Conservation (phyloP, 108 stramenopile genomes). For the Bacterosira constricta region DNA sequence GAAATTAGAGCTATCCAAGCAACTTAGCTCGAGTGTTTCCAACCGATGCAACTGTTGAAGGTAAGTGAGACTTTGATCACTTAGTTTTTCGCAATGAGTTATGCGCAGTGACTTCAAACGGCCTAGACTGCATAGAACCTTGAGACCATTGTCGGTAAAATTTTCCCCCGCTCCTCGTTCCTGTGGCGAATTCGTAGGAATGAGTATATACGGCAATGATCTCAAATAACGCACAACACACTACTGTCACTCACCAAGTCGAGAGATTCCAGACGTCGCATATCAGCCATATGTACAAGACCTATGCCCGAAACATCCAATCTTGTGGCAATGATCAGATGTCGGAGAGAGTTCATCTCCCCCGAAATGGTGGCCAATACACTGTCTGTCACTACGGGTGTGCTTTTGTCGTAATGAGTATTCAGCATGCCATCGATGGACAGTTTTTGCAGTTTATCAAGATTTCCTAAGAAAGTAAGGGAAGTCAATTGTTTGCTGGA, state of each 20-base stretch:
- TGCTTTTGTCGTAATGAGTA: slow-evolving; percentile 14
- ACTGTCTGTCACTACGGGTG: slow-evolving; percentile 34
- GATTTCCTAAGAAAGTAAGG: slow-evolving; percentile 25
- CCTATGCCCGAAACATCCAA: slow-evolving; percentile 37
- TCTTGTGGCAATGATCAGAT: slow-evolving; percentile 35
- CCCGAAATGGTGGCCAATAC: slow-evolving; percentile 25
- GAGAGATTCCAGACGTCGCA: slow-evolving; percentile 40
- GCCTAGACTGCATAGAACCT: slow-evolving; percentile 35
- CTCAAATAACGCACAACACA: no score
- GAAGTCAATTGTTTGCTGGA: slow-evolving; percentile 35
- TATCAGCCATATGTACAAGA: slow-evolving; percentile 25
- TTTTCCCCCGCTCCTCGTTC: slow-evolving; percentile 47
- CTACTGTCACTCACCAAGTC: no score
- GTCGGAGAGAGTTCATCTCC: slow-evolving; percentile 25
- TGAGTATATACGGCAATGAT: no score
- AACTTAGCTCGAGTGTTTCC: slow-evolving; percentile 65
- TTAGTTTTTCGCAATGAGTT: slow-evolving; percentile 36
- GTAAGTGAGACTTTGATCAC: slow-evolving; percentile 37
- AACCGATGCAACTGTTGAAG: slow-evolving; percentile 42
- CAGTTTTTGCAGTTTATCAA: slow-evolving; percentile 17
- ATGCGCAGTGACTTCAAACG: slow-evolving; percentile 33
- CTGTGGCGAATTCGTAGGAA: no score
- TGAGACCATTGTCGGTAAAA: slow-evolving; percentile 40
- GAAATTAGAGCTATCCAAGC: slow-evolving; percentile 72
- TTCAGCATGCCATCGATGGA: slow-evolving; percentile 48